Evolutionary conservation across 2,329 filamentous ascomycete species (phyloP).

Genomic region (Annulohypoxylon truncatum): DNA sequence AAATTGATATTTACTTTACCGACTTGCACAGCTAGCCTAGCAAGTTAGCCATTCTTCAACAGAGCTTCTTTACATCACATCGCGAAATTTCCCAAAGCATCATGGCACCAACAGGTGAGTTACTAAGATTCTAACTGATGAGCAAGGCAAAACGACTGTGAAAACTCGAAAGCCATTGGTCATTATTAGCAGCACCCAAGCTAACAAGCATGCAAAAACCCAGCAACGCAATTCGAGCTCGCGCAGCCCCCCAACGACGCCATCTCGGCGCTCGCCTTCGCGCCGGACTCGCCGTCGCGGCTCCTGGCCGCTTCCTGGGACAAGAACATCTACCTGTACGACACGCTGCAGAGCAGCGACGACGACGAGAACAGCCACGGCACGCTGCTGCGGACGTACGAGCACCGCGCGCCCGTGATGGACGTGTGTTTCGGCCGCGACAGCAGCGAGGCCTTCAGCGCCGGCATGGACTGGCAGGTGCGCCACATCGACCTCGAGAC

Average conservation of each 20-base stretch:
- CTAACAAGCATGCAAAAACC: conserved; percentile 37
- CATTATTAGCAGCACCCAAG: background rate
- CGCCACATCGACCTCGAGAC: conserved; percentile 78
- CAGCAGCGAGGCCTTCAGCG: conserved; percentile 86
- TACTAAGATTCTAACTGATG: background rate
- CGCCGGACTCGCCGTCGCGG: conserved; percentile 77
- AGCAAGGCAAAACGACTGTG: background rate
- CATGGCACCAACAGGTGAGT: conserved; percentile 38
- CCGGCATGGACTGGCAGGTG: conserved; percentile 88
- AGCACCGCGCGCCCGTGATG: conserved; percentile 86
- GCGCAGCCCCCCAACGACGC: conserved; percentile 85
- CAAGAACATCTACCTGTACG: conserved; percentile 89
- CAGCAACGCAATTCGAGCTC: conserved; percentile 83
- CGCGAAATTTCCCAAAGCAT: conserved; percentile 4
- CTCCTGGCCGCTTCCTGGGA: conserved; percentile 97
- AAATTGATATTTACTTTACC: conserved; percentile 40
- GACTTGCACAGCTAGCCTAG: background rate
- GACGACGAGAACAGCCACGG: conserved; percentile 59
- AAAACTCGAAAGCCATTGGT: no score
- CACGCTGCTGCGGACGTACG: conserved; percentile 76
- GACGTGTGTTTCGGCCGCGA: conserved; percentile 90
- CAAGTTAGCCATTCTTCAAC: conserved; percentile 1
- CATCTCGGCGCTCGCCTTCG: conserved; percentile 88
- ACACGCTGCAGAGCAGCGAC: conserved; percentile 66
- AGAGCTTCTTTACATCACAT: conserved; percentile 4